Conservation (phyloP, 345 rosid genomes). For the Capsella bursapastoris region DNA sequence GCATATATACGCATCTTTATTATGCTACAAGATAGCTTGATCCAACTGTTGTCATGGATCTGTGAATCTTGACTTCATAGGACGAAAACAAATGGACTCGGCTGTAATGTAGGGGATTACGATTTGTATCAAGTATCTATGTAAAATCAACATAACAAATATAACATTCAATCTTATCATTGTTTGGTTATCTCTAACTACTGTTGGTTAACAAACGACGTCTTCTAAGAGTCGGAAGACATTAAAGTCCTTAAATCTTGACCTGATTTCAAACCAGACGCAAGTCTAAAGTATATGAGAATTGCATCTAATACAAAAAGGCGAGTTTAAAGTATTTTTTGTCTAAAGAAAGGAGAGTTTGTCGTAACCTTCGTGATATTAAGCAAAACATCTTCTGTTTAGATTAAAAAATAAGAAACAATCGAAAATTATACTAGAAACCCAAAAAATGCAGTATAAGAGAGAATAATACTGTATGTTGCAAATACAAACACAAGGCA, state of each 20-base stretch:
- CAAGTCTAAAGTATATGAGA: slow-evolving; percentile 38
- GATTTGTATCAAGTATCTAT: slow-evolving; percentile 16
- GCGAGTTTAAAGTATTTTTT: no score
- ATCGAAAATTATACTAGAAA: neutral
- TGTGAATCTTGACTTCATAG: neutral
- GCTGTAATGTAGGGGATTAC: neutral
- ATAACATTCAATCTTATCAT: neutral
- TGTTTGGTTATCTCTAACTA: neutral
- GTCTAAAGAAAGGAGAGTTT: no score
- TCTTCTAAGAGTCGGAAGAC: slow-evolving; percentile 6
- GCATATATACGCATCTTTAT: slow-evolving; percentile 7
- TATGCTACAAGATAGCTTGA: slow-evolving; percentile 11
- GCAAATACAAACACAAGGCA: neutral
- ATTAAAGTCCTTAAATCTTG: slow-evolving; percentile 40
- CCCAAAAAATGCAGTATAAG: neutral
- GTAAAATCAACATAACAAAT: neutral
- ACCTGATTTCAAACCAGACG: slow-evolving; percentile 46
- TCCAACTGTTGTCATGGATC: slow-evolving; percentile 13
- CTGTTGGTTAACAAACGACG: neutral
- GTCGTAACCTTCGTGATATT: neutral
- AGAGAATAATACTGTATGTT: no score
- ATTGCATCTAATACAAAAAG: slow-evolving; percentile 21
- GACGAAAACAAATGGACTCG: slow-evolving; percentile 13
- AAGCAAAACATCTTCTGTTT: neutral
- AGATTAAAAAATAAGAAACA: neutral